phyloP scores from a whole-genome alignment of 2,329 filamentous ascomycete genomes.

The Sclerotinia nivalis region DNA sequence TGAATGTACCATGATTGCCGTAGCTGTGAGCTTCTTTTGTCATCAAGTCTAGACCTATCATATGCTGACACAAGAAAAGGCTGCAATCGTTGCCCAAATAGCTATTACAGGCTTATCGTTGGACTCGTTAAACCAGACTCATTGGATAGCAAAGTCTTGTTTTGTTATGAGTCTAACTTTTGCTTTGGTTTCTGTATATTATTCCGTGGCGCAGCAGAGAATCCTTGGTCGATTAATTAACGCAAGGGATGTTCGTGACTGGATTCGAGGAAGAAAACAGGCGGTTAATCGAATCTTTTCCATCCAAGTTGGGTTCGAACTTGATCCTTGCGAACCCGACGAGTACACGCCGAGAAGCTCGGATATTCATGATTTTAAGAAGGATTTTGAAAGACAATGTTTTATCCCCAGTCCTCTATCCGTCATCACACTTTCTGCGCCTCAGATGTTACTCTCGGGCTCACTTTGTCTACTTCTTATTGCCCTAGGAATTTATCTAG shows the following conservation, averaged over 20 bases:
- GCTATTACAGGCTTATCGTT: not conserved
- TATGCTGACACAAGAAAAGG: not conserved
- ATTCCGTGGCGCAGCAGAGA: not conserved
- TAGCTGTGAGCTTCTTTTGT: not conserved
- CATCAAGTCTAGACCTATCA: not conserved
- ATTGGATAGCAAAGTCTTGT: constrained; percentile 5
- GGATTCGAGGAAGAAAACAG: constrained; percentile 8
- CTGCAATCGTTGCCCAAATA: constrained; percentile 8
- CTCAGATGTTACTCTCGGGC: not conserved
- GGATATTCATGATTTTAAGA: not conserved
- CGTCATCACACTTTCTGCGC: not conserved
- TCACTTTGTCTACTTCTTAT: not conserved
- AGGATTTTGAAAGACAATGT: not conserved
- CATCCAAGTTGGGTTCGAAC: not conserved
- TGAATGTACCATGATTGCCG: constrained; percentile 13
- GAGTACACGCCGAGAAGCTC: not conserved
- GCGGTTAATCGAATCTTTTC: not conserved
- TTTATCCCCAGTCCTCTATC: not conserved
- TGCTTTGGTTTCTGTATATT: not conserved
- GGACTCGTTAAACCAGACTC: not conserved
- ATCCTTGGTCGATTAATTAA: not conserved
- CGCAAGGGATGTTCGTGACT: not conserved
- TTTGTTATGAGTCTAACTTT: constrained; percentile 2
- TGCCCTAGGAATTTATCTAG: constrained; percentile 2
- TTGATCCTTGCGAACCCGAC: constrained; percentile 5